Base-by-base conservation (phyloP, 2,329 filamentous ascomycete species). In the Emmonsia crescens region DNA sequence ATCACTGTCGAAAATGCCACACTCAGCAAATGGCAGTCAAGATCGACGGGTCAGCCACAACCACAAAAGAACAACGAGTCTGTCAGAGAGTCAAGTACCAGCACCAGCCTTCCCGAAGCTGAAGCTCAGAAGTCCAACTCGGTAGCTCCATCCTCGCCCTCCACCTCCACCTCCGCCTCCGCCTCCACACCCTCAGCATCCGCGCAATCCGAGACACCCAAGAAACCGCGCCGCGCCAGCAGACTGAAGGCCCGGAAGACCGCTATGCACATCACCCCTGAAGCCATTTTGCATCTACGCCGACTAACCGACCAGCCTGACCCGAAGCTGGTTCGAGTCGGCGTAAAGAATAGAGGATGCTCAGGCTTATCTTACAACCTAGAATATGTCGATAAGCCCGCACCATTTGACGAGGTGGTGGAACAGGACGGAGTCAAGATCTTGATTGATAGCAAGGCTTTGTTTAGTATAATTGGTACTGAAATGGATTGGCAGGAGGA, bases 401-500 rank as follows among this genome's bases (percentile, higher is more conserved):
- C 86, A 3, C 80, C 83, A 44, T 93, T 97, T 69, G 94, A 99
- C 70, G 94, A 99, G 75, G 82, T 87, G 59, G 91, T 99, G 1
- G 92, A 95, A 72, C 94, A 99, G 74, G 94, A 97, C 70, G 94
- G 93, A 0, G 93, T 99, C 62, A 93, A 89, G 76, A 93, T 99
- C 40, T 75, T 97, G 73, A 94, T 99, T 62, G 94, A 99, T 75
- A 96, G 90, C 81, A 97, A 96, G 79, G 94, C 94, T 49, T 79
- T 99, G 57, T 92, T 99, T 74, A 97, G 93, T 75, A 97, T 99
- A 60, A 96, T 99, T 69, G 94, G 94, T 5, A 96, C 89, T 72
- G 93, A 97, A 78, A 99, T 99, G 94, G 94, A 99, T 72, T 99
- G 93, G 92, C 82, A 93, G 12, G 92, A 97, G 77, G 94, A 97